Base-by-base conservation (phyloP, 768 basidiomycete genomes). In the Dendrothele bispora region DNA sequence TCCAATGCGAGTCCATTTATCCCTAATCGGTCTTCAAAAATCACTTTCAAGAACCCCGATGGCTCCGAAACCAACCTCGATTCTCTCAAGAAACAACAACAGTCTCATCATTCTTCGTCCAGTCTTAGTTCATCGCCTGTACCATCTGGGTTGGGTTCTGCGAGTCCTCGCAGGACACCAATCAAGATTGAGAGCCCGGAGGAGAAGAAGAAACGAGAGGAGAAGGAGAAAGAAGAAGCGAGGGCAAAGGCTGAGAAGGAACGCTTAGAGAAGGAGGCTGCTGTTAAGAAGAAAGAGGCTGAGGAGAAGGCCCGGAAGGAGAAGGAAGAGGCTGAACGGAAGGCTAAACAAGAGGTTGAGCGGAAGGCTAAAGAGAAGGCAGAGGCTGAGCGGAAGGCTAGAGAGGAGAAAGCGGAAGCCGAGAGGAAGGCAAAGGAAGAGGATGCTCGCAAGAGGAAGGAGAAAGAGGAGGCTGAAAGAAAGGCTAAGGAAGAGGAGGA, bases 141-240 rank as follows among this genome's bases (percentile, higher is more conserved):
- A 3, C 68, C 73, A 1, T 61, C 72, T 20, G 62, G 61, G 1
- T 55, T 54, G 36, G 53, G 56, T 8, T 54, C 70, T 2, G 61
- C 58, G 63, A 73, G 69, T 51, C 69, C 75, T 25, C 65, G 69
- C 17, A 66, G 60, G 29, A 60, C 66, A 51, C 61, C 70, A 39
- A 70, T 91, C 25, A 77, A 87, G 51, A 78, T 91, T 52, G 87
- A 91, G 70, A 82, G 70, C 14, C 73, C 74, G 58, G 77, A 81
- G 43, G 75, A 78, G 22, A 80, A 80, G 58, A 66, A 67, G 55
- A 73, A 72, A 62, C 66, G 75, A 10, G 52, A 76, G 53, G 74
- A 72, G 18, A 70, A 72, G 48, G 75, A 76, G 56, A 65, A 71
- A 41, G 57, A 66, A 55, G 64, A 69, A 51, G 58, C 67, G 45